phyloP scores from a whole-genome alignment of 2,329 filamentous ascomycete species.

The Colletotrichum sojae region DNA sequence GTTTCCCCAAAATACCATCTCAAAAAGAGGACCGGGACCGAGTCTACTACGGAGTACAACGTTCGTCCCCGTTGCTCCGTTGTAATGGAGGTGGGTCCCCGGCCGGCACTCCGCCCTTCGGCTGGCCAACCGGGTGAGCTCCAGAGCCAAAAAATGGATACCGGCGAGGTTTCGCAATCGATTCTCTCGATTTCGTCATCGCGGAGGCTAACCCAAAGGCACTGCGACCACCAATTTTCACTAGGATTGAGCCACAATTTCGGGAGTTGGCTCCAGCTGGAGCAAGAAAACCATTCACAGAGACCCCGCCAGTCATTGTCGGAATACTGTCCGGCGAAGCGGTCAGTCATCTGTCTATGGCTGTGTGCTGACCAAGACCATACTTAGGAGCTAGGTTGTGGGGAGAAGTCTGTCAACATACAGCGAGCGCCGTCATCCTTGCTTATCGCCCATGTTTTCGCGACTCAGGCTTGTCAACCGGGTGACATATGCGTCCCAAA shows the following conservation, averaged over 20 bases:
- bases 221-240: slow-evolving; percentile 13
- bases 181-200: slow-evolving; percentile 32
- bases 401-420: no score
- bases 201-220: background rate
- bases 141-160: slow-evolving; percentile 3
- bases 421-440: no score
- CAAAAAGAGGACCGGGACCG: slow-evolving; percentile 1
- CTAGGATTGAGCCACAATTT: background rate
- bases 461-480: no score
- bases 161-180: slow-evolving; percentile 26
- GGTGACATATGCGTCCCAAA: no score
- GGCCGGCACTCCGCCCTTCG: background rate
- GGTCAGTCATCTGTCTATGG: no score
- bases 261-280: background rate
- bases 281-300: background rate
- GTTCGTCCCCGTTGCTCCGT: slow-evolving; percentile 10
- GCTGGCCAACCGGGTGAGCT: slow-evolving; percentile 29
- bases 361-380: no score
- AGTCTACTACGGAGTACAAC: background rate
- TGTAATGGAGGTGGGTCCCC: slow-evolving; percentile 10
- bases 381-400: no score
- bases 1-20: background rate
- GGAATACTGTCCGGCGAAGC: no score
- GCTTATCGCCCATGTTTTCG: no score
- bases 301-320: no score